These are phyloP conservation scores for Boeremia lycopersici DNA, from an alignment of 2,329 filamentous ascomycete genomes.

Conservation along the genomic window DNA sequence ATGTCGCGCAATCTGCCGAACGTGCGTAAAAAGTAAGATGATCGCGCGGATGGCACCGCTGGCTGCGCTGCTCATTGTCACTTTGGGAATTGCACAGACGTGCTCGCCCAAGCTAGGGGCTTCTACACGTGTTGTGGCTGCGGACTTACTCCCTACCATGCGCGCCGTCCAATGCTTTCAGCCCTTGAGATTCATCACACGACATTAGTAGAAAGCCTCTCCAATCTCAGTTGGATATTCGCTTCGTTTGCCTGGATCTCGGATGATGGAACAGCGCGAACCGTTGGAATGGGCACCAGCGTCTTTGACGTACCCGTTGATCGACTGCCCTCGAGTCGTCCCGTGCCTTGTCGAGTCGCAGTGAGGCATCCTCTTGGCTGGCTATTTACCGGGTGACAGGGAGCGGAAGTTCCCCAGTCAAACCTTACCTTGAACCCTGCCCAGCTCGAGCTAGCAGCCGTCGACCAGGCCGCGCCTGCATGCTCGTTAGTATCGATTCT, in stretches of 20 bases:
- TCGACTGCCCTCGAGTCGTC: slow-evolving; percentile 12
- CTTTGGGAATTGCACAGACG: slow-evolving; percentile 24
- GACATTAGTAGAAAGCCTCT: slow-evolving; percentile 12
- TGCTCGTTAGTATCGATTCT: slow-evolving; percentile 18
- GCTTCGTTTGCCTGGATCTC: background rate
- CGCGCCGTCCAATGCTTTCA: slow-evolving; percentile 1
- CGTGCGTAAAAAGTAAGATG: slow-evolving; percentile 12
- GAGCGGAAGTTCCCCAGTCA: slow-evolving; percentile 15
- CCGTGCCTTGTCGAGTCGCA: slow-evolving; percentile 9
- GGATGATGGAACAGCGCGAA: slow-evolving; percentile 3
- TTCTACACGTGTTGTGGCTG: slow-evolving; percentile 30
- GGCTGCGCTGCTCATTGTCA: slow-evolving; percentile 21
- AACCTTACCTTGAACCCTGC: slow-evolving; percentile 23
- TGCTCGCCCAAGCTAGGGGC: slow-evolving; percentile 15
- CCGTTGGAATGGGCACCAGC: slow-evolving; percentile 1
- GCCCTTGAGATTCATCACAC: slow-evolving; percentile 21
- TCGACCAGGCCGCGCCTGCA: slow-evolving; percentile 24
- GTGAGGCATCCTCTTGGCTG: slow-evolving; percentile 12
- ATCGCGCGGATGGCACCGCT: slow-evolving; percentile 24
- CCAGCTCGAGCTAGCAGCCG: slow-evolving; percentile 22
- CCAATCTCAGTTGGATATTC: background rate
- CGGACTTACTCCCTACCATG: slow-evolving; percentile 10
- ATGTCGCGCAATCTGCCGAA: slow-evolving; percentile 1
- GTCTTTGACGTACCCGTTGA: background rate
- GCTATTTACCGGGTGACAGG: slow-evolving; percentile 21